Evolutionary conservation across 208 protist species (phyloP).

Genomic region (Lotmaria passim): DNA sequence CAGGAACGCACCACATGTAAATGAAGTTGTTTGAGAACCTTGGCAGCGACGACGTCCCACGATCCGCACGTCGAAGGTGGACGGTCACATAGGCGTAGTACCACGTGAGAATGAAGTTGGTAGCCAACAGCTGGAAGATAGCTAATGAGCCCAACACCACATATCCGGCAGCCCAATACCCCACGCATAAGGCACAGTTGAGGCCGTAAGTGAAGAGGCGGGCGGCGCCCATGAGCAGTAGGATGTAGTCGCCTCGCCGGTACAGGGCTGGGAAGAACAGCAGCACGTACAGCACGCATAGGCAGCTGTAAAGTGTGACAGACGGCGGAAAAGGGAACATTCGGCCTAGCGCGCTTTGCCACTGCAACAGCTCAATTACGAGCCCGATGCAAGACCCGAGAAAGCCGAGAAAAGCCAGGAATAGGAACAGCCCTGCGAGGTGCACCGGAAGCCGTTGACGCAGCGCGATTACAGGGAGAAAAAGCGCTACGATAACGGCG

Average conservation of each 20-base stretch:
- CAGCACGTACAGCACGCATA: constrained; percentile 56
- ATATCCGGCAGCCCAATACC: constrained; percentile 68
- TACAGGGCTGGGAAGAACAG: constrained; percentile 36
- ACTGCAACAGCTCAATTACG: constrained; percentile 58
- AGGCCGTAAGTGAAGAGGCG: constrained; percentile 61
- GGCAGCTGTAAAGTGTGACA: constrained; percentile 70
- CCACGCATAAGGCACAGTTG: constrained; percentile 67
- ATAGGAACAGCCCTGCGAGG: constrained; percentile 31
- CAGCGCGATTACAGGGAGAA: constrained; percentile 32
- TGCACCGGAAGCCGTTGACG: constrained; percentile 26
- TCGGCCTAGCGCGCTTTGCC: constrained; percentile 58
- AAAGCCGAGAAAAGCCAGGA: constrained; percentile 62
- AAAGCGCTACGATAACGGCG: constrained; percentile 32
- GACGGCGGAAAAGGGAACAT: constrained; percentile 70
- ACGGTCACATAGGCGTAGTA: constrained; percentile 60
- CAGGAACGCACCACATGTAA: constrained; percentile 63
- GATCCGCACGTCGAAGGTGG: constrained; percentile 30
- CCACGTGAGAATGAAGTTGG: constrained; percentile 53
- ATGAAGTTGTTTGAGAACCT: constrained; percentile 39
- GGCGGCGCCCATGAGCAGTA: constrained; percentile 45
- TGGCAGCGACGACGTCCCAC: constrained; percentile 27
- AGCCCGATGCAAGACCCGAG: constrained; percentile 66
- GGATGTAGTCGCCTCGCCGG: constrained; percentile 25
- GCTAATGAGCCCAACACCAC: constrained; percentile 54
- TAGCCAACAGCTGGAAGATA: constrained; percentile 53